Conservation (phyloP, 306 rosid genomes). For the Hippophae gyantsensis region DNA sequence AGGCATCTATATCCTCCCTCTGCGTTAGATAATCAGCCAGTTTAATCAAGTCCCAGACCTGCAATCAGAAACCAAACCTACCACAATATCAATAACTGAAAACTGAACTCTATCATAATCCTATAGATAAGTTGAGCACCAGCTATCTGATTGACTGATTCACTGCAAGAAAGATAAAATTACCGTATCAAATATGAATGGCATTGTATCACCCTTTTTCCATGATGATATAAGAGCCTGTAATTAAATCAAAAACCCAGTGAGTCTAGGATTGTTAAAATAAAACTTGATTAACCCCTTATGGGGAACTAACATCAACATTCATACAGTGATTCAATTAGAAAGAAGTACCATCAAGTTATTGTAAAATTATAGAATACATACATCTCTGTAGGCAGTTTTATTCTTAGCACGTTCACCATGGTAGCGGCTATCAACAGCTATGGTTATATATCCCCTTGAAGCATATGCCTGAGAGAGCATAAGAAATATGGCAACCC, state of each 20-base stretch:
- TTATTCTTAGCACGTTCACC: constrained; percentile 79
- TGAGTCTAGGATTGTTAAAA: neutral
- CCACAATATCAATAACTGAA: constrained; percentile 11
- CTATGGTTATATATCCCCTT: constrained; percentile 66
- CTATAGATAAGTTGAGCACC: constrained; percentile 8
- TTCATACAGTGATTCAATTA: neutral
- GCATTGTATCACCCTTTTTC: constrained; percentile 82
- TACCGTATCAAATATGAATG: constrained; percentile 95
- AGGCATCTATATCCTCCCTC: constrained; percentile 71
- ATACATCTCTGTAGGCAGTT: constrained; percentile 53
- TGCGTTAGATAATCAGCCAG: constrained; percentile 72
- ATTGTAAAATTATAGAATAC: constrained; percentile 10
- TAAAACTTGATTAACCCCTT: constrained; percentile 5
- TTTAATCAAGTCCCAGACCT: constrained; percentile 93
- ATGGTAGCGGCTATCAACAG: constrained; percentile 87
- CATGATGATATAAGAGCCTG: constrained; percentile 88
- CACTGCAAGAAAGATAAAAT: constrained; percentile 13
- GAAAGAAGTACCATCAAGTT: neutral
- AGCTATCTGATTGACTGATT: constrained; percentile 5
- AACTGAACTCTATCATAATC: constrained; percentile 15
- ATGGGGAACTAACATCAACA: constrained; percentile 3
- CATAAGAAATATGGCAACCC: neutral
- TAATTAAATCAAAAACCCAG: constrained; percentile 6
- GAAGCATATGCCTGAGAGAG: constrained; percentile 78
- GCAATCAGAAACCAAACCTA: constrained; percentile 19